Percentiles rank a stretch among this genome's conserved stretches.
phyloP scores from a whole-genome alignment of 2,329 filamentous ascomycete species.

The Stachybotrys elegans region DNA sequence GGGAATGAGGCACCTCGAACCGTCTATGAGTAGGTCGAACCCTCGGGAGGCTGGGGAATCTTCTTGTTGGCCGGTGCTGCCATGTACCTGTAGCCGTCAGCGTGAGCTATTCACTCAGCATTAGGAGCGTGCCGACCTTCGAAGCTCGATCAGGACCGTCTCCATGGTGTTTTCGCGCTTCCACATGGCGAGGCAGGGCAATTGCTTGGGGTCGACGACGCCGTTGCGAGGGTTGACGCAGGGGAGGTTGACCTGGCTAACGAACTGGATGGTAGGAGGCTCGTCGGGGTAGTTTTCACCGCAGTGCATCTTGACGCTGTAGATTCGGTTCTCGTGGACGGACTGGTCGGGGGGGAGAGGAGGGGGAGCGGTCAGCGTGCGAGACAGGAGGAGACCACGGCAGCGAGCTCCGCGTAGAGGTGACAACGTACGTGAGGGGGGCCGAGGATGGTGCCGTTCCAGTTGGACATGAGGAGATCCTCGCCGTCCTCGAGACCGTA shows the following conservation, averaged over 20 bases:
- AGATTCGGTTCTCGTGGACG: slow-evolving; percentile 97
- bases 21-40: slow-evolving; percentile 49
- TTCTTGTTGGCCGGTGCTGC: slow-evolving; percentile 89
- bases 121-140: slow-evolving; percentile 45
- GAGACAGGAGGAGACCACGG: background rate
- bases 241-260: slow-evolving; percentile 93
- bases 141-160: slow-evolving; percentile 80
- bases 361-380: slow-evolving; percentile 8
- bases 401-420: background rate
- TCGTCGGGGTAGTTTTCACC: slow-evolving; percentile 82
- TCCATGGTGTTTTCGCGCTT: slow-evolving; percentile 94
- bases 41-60: slow-evolving; percentile 87
- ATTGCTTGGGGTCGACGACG: slow-evolving; percentile 75
- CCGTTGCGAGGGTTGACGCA: slow-evolving; percentile 81
- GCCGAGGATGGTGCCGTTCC: slow-evolving; percentile 96
- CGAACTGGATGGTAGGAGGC: slow-evolving; percentile 86
- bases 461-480: slow-evolving; percentile 95
- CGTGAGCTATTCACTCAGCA: background rate
- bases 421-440: slow-evolving; percentile 71
- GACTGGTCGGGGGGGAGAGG: slow-evolving; percentile 49
- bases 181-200: slow-evolving; percentile 86
- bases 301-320: slow-evolving; percentile 96
- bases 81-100: slow-evolving; percentile 69
- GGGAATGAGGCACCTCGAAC: slow-evolving; percentile 3
- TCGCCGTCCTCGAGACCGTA: slow-evolving; percentile 93